Evolutionary conservation across 306 rosid genomes (phyloP), one percentile per base, ranked within the genome.

Genomic region (Spatholobus suberectus): DNA sequence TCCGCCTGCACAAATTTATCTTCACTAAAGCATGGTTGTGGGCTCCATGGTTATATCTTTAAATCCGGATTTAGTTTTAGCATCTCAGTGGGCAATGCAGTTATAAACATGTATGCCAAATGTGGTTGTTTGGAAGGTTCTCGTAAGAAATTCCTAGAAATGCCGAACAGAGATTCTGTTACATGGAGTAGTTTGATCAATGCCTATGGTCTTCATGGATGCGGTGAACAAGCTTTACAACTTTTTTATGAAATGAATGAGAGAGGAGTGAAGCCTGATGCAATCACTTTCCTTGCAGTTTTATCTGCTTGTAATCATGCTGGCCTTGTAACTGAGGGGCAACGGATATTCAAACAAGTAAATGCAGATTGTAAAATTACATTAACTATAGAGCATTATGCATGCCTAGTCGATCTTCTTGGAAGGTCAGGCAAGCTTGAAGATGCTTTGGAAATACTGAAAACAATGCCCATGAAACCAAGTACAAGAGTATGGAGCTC

Each of bases 241-340:
- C 66, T 86, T 71, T 90, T 88, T 61, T 5, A 77, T 83, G 91
- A 89, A 85, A 89, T 92, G 97, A 84, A 83, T 70, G 85, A 79
- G 59, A 76, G 67, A 75, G 90, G 91, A 65, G 71, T 88, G 67
- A 82, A 83, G 49, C 67, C 83, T 41, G 97, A 90, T 82, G 75
- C 85, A 27, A 63, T 90, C 54, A 85, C 93, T 14, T 74, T 85
- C 82, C 93, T 92, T 24, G 86, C 90, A 4, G 61, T 88, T 34
- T 84, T 92, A 77, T 90, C 90, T 37, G 91, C 97, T 49, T 92
- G 97, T 74, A 89, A 86, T 87, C 94, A 92, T 59, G 84, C 90
- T 29, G 93, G 97, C 49, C 90, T 92, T 44, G 90, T 89, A 27
- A 34, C 76, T 18, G 92, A 90, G 82, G 97, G 90, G 15, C 86